Conservation (phyloP, 805 yeast species). For the Metahyphopichia silvanorum region DNA sequence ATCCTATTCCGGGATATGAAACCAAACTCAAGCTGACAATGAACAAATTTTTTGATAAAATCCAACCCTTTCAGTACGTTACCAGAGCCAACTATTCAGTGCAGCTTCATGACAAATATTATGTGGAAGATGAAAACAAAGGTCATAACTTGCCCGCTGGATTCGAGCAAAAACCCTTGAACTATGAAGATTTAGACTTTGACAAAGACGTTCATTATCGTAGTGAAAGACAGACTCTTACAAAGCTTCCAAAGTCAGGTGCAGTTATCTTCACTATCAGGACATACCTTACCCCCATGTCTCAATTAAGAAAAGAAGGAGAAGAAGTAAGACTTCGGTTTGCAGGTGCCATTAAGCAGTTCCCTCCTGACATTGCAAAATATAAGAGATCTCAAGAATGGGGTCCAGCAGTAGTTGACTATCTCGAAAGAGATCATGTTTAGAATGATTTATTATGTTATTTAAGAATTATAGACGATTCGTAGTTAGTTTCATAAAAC, state of each 20-base stretch:
- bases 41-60: slow-evolving; percentile 37
- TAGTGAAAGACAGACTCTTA: slow-evolving; percentile 40
- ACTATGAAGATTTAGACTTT: slow-evolving; percentile 32
- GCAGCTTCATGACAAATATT: slow-evolving; percentile 32
- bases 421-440: slow-evolving; percentile 11
- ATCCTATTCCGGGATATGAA: slow-evolving; percentile 42
- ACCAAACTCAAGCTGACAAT: slow-evolving; percentile 35
- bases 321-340: slow-evolving; percentile 46
- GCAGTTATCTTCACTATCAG: slow-evolving; percentile 41
- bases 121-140: slow-evolving; percentile 37
- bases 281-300: slow-evolving; percentile 37
- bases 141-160: slow-evolving; percentile 33
- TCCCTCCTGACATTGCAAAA: slow-evolving; percentile 54
- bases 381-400: slow-evolving; percentile 66
- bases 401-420: slow-evolving; percentile 60
- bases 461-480: not conserved
- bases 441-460: not conserved
- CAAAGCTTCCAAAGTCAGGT: slow-evolving; percentile 34
- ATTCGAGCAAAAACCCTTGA: slow-evolving; percentile 19
- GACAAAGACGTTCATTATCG: slow-evolving; percentile 37
- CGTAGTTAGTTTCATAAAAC: not conserved
- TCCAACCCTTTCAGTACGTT: slow-evolving; percentile 35
- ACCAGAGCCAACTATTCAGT: slow-evolving; percentile 39
- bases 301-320: slow-evolving; percentile 27
- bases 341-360: slow-evolving; percentile 59